Evolutionary conservation across 1,284 basidiomycete genomes (phyloP), one percentile per base, ranked within the genome.

Genomic region (Volvariella surrecta): DNA sequence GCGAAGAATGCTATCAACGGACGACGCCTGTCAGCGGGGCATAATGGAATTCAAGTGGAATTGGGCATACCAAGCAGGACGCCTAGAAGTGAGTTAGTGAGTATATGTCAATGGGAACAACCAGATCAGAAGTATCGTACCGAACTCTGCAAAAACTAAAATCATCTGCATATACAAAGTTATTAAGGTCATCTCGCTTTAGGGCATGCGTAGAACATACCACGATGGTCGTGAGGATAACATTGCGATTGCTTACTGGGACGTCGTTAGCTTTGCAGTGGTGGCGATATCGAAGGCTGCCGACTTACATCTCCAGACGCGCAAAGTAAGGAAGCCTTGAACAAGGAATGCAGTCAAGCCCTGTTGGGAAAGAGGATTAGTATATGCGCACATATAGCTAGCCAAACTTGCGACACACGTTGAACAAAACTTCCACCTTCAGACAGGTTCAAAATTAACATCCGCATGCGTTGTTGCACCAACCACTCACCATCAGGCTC

Each of bases 341-440:
- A 75, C 73, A 21, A 76, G 55, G 28, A 76, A 55, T 6, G 70
- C 71, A 0, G 70, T 73, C 24, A 74, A 57, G 4, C 67, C 67
- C 68, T 72, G 48, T 37, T 32, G 20, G 42, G 21, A 38, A 17
- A 43, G 22, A 44, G 42, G 42, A 39, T 40, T 37, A 35, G 44
- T 35, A 17, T 40, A 37, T 34, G 44, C 37, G 18, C 11, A 11
- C 3, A 2, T 8, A 32, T 16, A 28, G 32, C n/a, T 13, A n/a
- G 21, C 16, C 13, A 32, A 3, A 41, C 18, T 42, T 10, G 24
- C 17, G 7, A 54, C 65, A 34, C 50, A 71, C 74, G 49, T 72
- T 76, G 52, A 75, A 75, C n/a, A 76, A 48, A 15, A 75, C 71
- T 51, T 76, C 73, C 18, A 73, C 62, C 70, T 71, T 37, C 1